A percentile compares a stretch with the other conserved stretches of the same genome.
These are phyloP conservation scores for Mycosphaerella sp. DNA, from an alignment of 2,329 filamentous ascomycete genomes.

Conservation along the genomic window DNA sequence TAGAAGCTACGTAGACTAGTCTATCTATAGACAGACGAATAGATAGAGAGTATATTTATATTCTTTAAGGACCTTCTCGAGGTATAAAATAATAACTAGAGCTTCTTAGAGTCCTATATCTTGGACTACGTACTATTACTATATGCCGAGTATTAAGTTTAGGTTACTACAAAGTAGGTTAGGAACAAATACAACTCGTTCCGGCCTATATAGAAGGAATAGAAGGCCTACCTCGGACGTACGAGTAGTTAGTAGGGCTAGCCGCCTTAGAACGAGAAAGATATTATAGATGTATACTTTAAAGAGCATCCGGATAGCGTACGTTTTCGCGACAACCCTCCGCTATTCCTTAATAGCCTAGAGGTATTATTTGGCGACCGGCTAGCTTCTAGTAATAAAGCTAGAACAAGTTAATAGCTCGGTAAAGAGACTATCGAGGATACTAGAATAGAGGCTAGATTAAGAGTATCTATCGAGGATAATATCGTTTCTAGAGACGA, in stretches of 20 bases:
- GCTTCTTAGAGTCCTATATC: too few relatives aligned
- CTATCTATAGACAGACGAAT: too few relatives aligned
- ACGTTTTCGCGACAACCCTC: neutral
- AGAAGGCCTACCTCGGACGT: neutral
- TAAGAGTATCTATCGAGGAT: too few relatives aligned
- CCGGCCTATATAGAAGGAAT: too few relatives aligned
- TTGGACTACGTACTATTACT: too few relatives aligned
- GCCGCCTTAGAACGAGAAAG: neutral
- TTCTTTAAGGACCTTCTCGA: too few relatives aligned
- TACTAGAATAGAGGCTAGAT: neutral
- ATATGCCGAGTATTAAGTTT: too few relatives aligned
- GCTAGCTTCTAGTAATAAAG: neutral
- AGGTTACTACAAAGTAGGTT: too few relatives aligned
- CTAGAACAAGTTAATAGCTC: neutral
- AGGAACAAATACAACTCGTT: too few relatives aligned
- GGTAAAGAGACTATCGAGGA: neutral
- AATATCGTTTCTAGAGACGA: neutral
- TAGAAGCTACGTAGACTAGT: too few relatives aligned
- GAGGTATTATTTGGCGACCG: neutral
- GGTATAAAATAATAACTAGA: too few relatives aligned
- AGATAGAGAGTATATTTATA: too few relatives aligned
- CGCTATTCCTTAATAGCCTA: neutral
- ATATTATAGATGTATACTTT: neutral
- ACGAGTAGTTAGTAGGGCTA: neutral
- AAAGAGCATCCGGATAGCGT: neutral